Evolutionary conservation across 257 asterid genomes (phyloP).

Genomic region (Nicotiana otophora): DNA sequence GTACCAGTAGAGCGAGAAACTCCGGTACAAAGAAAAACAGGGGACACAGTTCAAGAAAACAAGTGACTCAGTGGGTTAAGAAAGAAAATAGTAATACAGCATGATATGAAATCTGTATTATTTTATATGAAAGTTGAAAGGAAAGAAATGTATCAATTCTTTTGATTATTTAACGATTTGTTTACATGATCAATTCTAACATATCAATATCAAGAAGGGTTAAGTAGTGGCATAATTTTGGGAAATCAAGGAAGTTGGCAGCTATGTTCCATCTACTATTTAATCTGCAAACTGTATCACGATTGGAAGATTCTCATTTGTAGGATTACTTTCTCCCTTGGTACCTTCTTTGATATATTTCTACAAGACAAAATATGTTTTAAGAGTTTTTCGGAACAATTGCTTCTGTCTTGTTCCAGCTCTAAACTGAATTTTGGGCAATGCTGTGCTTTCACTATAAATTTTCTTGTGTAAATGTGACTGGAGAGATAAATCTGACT

Average conservation of each 20-base stretch:
- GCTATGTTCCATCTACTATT: not conserved
- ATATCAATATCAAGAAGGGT: not conserved
- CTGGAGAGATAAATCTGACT: not conserved
- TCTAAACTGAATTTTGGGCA: not conserved
- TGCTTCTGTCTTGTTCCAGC: not conserved
- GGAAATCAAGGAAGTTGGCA: not conserved
- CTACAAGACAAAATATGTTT: not conserved
- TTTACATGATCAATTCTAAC: not conserved
- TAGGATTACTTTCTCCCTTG: not conserved
- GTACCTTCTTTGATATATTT: not conserved
- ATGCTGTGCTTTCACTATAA: not conserved
- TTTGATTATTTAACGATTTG: not conserved
- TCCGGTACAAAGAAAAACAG: slow-evolving; percentile 36
- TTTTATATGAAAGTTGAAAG: not conserved
- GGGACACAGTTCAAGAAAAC: slow-evolving; percentile 49
- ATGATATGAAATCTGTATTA: not conserved
- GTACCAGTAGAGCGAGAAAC: slow-evolving; percentile 35
- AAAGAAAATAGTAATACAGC: slow-evolving; percentile 28
- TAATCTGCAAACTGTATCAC: not conserved
- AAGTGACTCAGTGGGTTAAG: slow-evolving; percentile 56
- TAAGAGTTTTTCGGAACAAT: not conserved
- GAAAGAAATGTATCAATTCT: not conserved
- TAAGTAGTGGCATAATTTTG: not conserved
- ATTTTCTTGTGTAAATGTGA: not conserved
- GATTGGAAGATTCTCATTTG: not conserved